A percentile compares a stretch with the other conserved stretches of the same genome.
Conservation (phyloP, 1,139 yeast species). For the Geotrichum restrictum region DNA sequence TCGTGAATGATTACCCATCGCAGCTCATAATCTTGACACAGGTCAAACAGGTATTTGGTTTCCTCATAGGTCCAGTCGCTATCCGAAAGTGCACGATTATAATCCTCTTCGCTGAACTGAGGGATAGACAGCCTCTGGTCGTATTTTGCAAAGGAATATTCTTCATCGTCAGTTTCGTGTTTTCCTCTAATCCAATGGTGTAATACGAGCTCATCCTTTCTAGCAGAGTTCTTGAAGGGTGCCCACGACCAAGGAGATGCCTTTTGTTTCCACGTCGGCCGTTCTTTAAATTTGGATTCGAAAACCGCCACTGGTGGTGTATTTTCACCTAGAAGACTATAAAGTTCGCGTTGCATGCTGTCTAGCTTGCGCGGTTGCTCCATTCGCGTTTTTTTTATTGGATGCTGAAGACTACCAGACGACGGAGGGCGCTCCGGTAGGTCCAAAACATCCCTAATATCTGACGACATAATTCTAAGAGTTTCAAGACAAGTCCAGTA, state of each 20-base stretch:
- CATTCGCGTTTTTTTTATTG: conserved; percentile 29
- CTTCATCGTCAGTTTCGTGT: conserved; percentile 44
- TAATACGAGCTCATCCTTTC: conserved; percentile 50
- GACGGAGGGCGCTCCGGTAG: conserved; percentile 43
- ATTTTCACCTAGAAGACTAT: conserved; percentile 83
- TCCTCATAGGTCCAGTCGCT: conserved; percentile 73
- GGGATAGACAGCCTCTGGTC: conserved; percentile 71
- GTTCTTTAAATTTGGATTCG: conserved; percentile 55
- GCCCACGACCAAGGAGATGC: conserved; percentile 81
- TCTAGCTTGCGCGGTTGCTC: conserved; percentile 38
- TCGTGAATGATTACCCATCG: conserved; percentile 86
- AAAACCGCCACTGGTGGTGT: conserved; percentile 74
- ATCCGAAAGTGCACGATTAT: conserved; percentile 38
- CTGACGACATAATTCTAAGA: conserved; percentile 52
- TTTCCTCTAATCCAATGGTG: conserved; percentile 88
- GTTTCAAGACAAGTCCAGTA: background rate
- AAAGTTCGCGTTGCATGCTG: conserved; percentile 89
- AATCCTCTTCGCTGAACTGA: conserved; percentile 63
- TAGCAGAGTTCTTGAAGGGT: conserved; percentile 55
- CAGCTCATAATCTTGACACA: conserved; percentile 70
- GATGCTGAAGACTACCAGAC: conserved; percentile 31
- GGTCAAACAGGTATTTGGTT: conserved; percentile 67
- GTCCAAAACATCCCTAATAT: conserved; percentile 74
- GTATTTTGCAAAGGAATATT: conserved; percentile 72
- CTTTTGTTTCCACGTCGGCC: conserved; percentile 55